A percentile compares a stretch with the other conserved stretches of the same genome.
These are phyloP conservation scores for Lentinula aciculospora DNA, from an alignment of 768 basidiomycete genomes.

Conservation along the genomic window DNA sequence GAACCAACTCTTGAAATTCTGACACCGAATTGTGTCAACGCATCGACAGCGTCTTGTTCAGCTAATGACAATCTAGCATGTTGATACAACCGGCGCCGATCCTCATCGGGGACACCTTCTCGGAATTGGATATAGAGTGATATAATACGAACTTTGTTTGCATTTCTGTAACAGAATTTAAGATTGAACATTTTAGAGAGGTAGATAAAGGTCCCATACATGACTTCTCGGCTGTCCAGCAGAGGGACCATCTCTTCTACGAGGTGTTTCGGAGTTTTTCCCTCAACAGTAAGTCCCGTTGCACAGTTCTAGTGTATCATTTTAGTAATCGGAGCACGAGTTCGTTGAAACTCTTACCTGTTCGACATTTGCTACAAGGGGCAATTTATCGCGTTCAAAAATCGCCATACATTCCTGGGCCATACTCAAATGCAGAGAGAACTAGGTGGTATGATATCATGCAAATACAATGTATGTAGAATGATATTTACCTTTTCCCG, in stretches of 20 bases:
- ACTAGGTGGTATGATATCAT: conserved; percentile 39
- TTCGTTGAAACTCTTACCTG: conserved; percentile 44
- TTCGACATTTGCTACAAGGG: conserved; percentile 82
- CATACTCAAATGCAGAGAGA: conserved; percentile 95
- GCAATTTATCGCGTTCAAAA: conserved; percentile 84
- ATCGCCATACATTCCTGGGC: conserved; percentile 95
- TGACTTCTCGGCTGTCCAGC: conserved; percentile 79
- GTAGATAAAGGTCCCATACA: conserved; percentile 39
- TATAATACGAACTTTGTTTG: conserved; percentile 94
- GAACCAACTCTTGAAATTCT: conserved; percentile 73
- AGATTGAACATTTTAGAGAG: neutral
- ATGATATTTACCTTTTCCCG: conserved; percentile 71
- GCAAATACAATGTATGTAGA: neutral
- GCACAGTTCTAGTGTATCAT: conserved; percentile 68
- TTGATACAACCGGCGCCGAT: conserved; percentile 89
- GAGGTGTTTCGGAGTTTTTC: conserved; percentile 88
- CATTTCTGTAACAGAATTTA: conserved; percentile 44
- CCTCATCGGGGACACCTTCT: conserved; percentile 98
- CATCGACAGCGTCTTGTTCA: conserved; percentile 93
- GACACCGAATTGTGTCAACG: conserved; percentile 74
- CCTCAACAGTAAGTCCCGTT: conserved; percentile 86
- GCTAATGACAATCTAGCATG: conserved; percentile 83
- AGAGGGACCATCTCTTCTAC: conserved; percentile 99
- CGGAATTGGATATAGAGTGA: conserved; percentile 92
- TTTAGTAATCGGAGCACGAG: neutral